Evolutionary conservation across 331 rosid genomes (phyloP).

Genomic region (Rosa hybrid): DNA sequence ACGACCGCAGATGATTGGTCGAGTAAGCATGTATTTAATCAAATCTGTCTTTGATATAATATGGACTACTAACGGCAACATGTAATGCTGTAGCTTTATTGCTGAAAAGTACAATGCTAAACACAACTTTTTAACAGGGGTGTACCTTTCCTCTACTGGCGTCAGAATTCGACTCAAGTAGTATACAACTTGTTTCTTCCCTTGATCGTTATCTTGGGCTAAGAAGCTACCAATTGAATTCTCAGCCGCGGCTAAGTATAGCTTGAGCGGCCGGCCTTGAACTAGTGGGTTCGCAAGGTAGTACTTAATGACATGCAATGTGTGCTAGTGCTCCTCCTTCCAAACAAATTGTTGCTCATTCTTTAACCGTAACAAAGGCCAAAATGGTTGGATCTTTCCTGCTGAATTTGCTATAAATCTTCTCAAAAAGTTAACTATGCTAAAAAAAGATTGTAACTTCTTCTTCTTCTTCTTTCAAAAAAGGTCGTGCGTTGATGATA

Average conservation of each 20-base stretch:
- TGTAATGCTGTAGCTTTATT: no score
- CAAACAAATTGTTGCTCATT: background rate
- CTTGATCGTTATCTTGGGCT: background rate
- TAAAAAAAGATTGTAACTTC: background rate
- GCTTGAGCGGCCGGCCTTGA: background rate
- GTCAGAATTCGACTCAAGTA: background rate
- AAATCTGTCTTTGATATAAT: no score
- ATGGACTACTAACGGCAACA: no score
- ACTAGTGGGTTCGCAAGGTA: background rate
- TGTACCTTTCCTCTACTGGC: fast-evolving
- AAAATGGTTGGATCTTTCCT: background rate
- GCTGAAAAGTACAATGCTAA: no score
- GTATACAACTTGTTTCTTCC: background rate
- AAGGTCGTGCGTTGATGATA: background rate
- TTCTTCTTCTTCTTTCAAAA: background rate
- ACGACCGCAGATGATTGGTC: no score
- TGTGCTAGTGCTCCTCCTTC: background rate
- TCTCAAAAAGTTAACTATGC: background rate
- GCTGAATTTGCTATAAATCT: background rate
- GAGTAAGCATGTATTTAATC: no score
- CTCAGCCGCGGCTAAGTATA: no score
- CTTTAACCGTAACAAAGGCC: background rate
- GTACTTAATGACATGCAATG: background rate
- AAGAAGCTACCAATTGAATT: background rate
- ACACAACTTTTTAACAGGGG: background rate